Conservation (phyloP, 2,329 filamentous ascomycete genomes). For the Hymenotorrendiella dingleyae region DNA sequence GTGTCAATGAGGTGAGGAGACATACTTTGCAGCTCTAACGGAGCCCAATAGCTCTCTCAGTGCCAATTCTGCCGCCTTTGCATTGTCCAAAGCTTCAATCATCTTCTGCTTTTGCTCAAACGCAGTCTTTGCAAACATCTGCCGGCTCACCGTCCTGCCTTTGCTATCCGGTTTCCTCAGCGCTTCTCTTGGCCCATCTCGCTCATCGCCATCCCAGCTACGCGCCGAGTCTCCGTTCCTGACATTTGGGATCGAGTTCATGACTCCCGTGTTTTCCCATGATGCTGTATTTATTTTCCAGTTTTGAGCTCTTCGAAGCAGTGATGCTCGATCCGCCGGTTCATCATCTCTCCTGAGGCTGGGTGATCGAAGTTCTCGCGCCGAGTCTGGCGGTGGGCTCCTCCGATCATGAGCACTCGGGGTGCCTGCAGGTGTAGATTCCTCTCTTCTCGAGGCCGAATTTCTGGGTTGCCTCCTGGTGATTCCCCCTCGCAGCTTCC, state of each 20-base stretch:
- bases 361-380: constrained; percentile 29
- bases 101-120: constrained; percentile 58
- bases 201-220: constrained; percentile 32
- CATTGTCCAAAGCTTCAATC: constrained; percentile 70
- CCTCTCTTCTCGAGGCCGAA: constrained; percentile 47
- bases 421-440: constrained; percentile 52
- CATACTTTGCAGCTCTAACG: constrained; percentile 76
- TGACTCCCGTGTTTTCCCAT: constrained; percentile 74
- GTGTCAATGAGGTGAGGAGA: not conserved
- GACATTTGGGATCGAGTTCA: constrained; percentile 61
- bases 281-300: constrained; percentile 40
- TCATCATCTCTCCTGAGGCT: constrained; percentile 32
- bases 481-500: constrained; percentile 74
- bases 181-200: constrained; percentile 29
- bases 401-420: constrained; percentile 36
- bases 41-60: constrained; percentile 77
- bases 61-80: constrained; percentile 76
- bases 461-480: constrained; percentile 77
- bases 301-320: constrained; percentile 23
- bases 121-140: constrained; percentile 44
- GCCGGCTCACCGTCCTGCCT: constrained; percentile 41
- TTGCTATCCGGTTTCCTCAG: constrained; percentile 28
- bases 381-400: constrained; percentile 30
- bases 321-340: constrained; percentile 34
- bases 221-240: constrained; percentile 40